Evolutionary conservation across 176 grass and related monocot genomes (phyloP), one percentile per base, ranked within the genome.

Genomic region (Aegilops sharonensis): DNA sequence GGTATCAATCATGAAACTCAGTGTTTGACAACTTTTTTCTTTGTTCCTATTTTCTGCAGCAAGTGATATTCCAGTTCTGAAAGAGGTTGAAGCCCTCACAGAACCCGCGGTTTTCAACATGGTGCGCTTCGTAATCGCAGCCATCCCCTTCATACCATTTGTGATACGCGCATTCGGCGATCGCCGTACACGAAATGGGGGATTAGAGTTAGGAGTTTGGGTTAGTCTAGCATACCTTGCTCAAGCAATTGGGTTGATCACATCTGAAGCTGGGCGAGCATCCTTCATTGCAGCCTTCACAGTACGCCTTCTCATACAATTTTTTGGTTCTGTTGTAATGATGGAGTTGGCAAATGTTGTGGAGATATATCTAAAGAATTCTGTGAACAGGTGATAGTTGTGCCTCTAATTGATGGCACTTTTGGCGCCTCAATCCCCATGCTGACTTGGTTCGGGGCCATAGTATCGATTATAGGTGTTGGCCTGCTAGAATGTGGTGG

Each of bases 61-160:
- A 64, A 98, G 93, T 90, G 93, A 98, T 60, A 98, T 98, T 80
- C 96, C 96, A 30, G 93, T 98, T 88, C 61, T 98, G 64, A 98
- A 98, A 87, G 96, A 98, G 84, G 96, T 94, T 10, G 96, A 98
- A 83, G 90, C 86, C 13, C 77, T 98, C 82, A 89, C 90, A 40
- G 96, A 95, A 3, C 96, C 96, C 63, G 91, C 92, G 6, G 87
- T 87, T 62, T 98, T 98, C 88, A 92, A 94, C 60, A 94, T 98
- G 93, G 88, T 98, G 75, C 93, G 96, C 2, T 98, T 98, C 75
- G 80, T 78, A 36, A 36, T 98, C 60, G 80, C 88, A 12, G 94
- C 92, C 27, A 79, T 98, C 57, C 97, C 94, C 34, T 94, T 98
- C 72, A 0, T 92, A 42, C 94, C 97, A 34, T 89, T 92, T 48